phyloP scores from a whole-genome alignment of 2,329 filamentous ascomycete species.

The Phialophora verrucosa region DNA sequence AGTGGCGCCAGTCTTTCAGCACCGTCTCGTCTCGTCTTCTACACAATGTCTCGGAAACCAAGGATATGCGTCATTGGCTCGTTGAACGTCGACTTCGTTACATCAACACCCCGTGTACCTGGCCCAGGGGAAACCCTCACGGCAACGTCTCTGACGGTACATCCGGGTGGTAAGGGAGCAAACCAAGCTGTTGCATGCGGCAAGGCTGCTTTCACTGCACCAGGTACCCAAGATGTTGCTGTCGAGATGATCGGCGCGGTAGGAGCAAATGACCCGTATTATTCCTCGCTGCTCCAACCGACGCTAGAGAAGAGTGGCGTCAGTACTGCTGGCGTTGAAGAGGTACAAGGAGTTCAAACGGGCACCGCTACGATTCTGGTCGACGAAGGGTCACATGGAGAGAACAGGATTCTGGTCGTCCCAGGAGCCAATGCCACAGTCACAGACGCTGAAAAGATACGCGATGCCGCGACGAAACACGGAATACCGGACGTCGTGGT shows the following conservation, averaged over 20 bases:
- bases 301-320: constrained; percentile 68
- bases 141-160: constrained; percentile 75
- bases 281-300: constrained; percentile 64
- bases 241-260: constrained; percentile 78
- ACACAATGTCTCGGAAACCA: constrained; percentile 41
- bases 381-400: constrained; percentile 68
- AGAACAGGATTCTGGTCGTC: constrained; percentile 77
- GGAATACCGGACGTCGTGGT: constrained; percentile 68
- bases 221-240: constrained; percentile 44
- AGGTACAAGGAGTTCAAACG: constrained; percentile 59
- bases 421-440: constrained; percentile 70
- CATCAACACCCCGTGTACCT: constrained; percentile 82
- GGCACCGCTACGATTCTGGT: constrained; percentile 79
- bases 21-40: neutral
- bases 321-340: constrained; percentile 60
- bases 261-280: constrained; percentile 65
- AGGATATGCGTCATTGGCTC: constrained; percentile 86
- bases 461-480: constrained; percentile 45
- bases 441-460: constrained; percentile 48
- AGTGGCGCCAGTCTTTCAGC: neutral
- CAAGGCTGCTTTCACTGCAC: constrained; percentile 65
- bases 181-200: constrained; percentile 93
- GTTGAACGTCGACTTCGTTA: constrained; percentile 92
- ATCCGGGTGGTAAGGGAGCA: constrained; percentile 89
- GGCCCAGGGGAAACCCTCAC: constrained; percentile 86